Conservation (phyloP, 2,329 filamentous ascomycete species). For the Thermoascus crustaceus region DNA sequence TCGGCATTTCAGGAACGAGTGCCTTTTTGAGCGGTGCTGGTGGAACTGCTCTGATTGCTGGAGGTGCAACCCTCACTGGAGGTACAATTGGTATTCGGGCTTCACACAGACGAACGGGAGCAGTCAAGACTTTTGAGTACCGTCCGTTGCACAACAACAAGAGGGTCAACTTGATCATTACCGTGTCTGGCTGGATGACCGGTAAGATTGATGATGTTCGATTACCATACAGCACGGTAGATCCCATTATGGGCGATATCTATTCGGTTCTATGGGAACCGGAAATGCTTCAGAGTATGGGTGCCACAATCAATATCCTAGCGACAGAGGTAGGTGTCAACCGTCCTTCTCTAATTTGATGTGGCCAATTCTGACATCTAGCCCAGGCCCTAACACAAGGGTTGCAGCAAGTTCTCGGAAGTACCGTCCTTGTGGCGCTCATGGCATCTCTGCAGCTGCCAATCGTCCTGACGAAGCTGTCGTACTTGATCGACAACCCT, state of each 20-base stretch:
- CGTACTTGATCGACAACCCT: constrained; percentile 95
- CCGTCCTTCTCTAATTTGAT: background rate
- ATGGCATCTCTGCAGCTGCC: constrained; percentile 94
- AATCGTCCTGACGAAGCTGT: constrained; percentile 82
- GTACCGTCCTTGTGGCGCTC: constrained; percentile 74
- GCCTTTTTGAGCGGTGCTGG: constrained; percentile 86
- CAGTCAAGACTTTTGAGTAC: constrained; percentile 95
- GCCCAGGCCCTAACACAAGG: constrained; percentile 85
- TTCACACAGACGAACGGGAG: constrained; percentile 77
- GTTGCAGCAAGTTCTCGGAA: constrained; percentile 87
- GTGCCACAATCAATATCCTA: constrained; percentile 95
- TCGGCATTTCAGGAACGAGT: constrained; percentile 81
- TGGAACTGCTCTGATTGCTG: constrained; percentile 89
- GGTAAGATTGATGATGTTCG: constrained; percentile 96
- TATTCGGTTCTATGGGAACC: constrained; percentile 98
- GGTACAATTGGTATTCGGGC: constrained; percentile 78
- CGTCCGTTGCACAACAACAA: constrained; percentile 97
- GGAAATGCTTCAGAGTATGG: constrained; percentile 95
- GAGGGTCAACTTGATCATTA: constrained; percentile 88
- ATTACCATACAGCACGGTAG: constrained; percentile 88
- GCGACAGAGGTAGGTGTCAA: constrained; percentile 70
- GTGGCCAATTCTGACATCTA: constrained; percentile 20
- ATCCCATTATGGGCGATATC: constrained; percentile 95
- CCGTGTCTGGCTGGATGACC: constrained; percentile 95
- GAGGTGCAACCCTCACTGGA: constrained; percentile 75